These are phyloP conservation scores for Moricandia moricandioides DNA, from an alignment of 345 rosid genomes.

Conservation along the genomic window DNA sequence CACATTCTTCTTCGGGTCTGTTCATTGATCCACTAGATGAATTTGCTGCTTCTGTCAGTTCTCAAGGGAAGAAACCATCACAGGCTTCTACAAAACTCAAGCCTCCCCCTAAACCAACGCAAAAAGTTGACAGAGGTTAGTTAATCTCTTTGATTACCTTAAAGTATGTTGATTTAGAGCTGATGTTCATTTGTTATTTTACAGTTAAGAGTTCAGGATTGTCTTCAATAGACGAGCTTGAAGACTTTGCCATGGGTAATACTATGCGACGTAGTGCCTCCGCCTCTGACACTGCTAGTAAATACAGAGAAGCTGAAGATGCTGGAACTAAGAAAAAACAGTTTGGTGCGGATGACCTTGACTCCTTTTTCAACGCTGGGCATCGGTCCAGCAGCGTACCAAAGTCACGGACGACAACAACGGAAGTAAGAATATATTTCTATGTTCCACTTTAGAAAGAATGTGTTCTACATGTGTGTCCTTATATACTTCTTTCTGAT, in stretches of 20 bases:
- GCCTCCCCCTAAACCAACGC: slow-evolving; percentile 70
- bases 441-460: background rate
- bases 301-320: slow-evolving; percentile 59
- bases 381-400: slow-evolving; percentile 77
- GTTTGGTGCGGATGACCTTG: slow-evolving; percentile 56
- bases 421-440: slow-evolving; percentile 42
- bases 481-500: slow-evolving; percentile 36
- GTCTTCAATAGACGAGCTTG: slow-evolving; percentile 72
- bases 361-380: slow-evolving; percentile 53
- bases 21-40: slow-evolving; percentile 60
- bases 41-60: slow-evolving; percentile 44
- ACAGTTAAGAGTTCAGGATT: slow-evolving; percentile 49
- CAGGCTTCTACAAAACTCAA: slow-evolving; percentile 43
- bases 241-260: slow-evolving; percentile 65
- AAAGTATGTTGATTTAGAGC: background rate
- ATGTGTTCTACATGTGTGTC: background rate
- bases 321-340: slow-evolving; percentile 40
- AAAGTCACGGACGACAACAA: slow-evolving; percentile 47
- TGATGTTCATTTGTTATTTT: background rate
- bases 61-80: slow-evolving; percentile 38
- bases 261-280: slow-evolving; percentile 43
- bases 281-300: slow-evolving; percentile 30
- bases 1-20: slow-evolving; percentile 38
- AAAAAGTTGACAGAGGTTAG: slow-evolving; percentile 60
- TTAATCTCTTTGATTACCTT: slow-evolving; percentile 29